phyloP scores from a whole-genome alignment of 2,329 filamentous ascomycete species.

The Penicillium oxalicum region DNA sequence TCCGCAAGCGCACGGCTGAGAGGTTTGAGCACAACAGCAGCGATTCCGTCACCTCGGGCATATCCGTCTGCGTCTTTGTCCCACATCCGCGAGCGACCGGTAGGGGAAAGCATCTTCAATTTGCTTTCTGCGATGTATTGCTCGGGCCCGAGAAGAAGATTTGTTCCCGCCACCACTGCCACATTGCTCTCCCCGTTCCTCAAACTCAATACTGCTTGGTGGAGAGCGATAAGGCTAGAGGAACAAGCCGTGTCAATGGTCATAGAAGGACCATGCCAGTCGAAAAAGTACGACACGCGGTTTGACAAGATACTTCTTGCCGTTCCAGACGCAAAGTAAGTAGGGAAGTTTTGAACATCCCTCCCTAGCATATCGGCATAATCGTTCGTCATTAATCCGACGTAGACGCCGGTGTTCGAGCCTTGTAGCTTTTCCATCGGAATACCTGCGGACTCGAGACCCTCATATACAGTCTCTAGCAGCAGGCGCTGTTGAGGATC shows the following conservation, averaged over 20 bases:
- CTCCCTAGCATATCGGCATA: slow-evolving; percentile 19
- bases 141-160: slow-evolving; percentile 26
- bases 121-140: slow-evolving; percentile 30
- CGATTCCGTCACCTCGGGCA: slow-evolving; percentile 50
- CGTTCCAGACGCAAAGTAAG: slow-evolving; percentile 28
- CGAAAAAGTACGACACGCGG: slow-evolving; percentile 36
- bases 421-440: slow-evolving; percentile 21
- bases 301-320: slow-evolving; percentile 37
- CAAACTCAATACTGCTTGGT: slow-evolving; percentile 30
- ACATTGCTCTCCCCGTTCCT: slow-evolving; percentile 24
- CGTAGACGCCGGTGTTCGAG: slow-evolving; percentile 22
- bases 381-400: slow-evolving; percentile 26
- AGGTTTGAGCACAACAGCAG: slow-evolving; percentile 47
- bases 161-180: slow-evolving; percentile 21
- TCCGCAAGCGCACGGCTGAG: slow-evolving; percentile 45
- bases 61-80: slow-evolving; percentile 45
- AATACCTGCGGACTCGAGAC: slow-evolving; percentile 20
- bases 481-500: slow-evolving; percentile 25
- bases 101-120: slow-evolving; percentile 45
- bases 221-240: slow-evolving; percentile 35
- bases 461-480: slow-evolving; percentile 24
- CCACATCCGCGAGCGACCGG: slow-evolving; percentile 48
- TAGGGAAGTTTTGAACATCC: slow-evolving; percentile 20
- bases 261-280: slow-evolving; percentile 35
- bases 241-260: slow-evolving; percentile 46